Percentiles rank a stretch among this genome's conserved stretches.
phyloP scores from a whole-genome alignment of 1,139 yeast species.

The Citeromyces siamensis region DNA sequence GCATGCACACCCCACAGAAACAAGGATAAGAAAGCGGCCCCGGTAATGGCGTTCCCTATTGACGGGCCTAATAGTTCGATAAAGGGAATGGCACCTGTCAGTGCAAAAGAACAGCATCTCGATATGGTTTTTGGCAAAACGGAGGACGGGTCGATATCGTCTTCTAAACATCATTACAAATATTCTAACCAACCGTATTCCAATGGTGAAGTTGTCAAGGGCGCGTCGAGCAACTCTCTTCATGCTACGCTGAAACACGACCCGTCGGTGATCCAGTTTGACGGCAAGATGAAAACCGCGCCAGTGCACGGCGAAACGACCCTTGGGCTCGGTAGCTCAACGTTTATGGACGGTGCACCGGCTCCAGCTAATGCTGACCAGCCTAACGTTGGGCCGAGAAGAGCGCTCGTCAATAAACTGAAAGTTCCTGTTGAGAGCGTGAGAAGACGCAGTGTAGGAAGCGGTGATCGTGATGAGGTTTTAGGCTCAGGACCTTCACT shows the following conservation, averaged over 20 bases:
- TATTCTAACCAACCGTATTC: conserved; percentile 11
- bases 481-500: conserved; percentile 29
- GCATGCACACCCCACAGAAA: conserved; percentile 97
- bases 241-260: conserved; percentile 29
- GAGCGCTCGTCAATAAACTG: conserved; percentile 61
- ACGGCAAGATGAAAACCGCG: conserved; percentile 52
- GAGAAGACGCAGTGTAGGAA: conserved; percentile 13
- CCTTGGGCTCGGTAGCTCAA: conserved; percentile 81
- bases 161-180: conserved; percentile 15
- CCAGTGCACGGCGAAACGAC: conserved; percentile 81
- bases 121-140: conserved; percentile 47
- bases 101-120: conserved; percentile 39
- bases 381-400: conserved; percentile 42
- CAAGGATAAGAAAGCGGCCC: conserved; percentile 69
- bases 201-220: conserved; percentile 17
- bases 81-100: conserved; percentile 41
- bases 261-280: conserved; percentile 52
- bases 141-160: conserved; percentile 12
- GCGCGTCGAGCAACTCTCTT: conserved; percentile 13
- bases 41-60: conserved; percentile 88
- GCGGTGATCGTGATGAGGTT: conserved; percentile 23
- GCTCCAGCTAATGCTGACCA: conserved; percentile 43
- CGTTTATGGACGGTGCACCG: conserved; percentile 94
- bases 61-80: conserved; percentile 91
- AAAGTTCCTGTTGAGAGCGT: conserved; percentile 15